A percentile compares a stretch with the other conserved stretches of the same genome.
Evolutionary conservation across 148 eudicot species (phyloP).

Genomic region (Pharnaceum exiguum): DNA sequence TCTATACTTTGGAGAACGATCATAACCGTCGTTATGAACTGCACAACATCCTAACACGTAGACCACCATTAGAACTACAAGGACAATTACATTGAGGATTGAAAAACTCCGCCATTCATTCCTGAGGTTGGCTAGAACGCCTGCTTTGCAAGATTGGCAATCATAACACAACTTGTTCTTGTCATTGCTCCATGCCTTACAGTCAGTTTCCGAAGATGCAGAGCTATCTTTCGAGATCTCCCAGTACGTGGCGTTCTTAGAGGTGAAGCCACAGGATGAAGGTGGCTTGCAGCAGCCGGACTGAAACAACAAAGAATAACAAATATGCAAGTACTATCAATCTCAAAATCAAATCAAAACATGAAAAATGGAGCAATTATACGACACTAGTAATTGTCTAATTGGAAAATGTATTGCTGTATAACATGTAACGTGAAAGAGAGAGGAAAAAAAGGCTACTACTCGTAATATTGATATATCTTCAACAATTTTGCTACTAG

Average conservation of each 20-base stretch:
- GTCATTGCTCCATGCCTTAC: conserved; percentile 57
- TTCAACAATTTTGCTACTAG: too few species aligned
- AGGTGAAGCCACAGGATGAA: conserved; percentile 36
- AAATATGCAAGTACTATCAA: too few species aligned
- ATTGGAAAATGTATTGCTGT: too few species aligned
- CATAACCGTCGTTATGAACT: conserved; percentile 15
- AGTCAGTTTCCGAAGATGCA: conserved; percentile 30
- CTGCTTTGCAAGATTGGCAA: conserved; percentile 64
- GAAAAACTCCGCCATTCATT: conserved; percentile 42
- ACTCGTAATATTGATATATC: too few species aligned
- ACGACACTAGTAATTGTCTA: too few species aligned
- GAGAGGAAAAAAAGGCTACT: too few species aligned
- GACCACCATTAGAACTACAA: conserved; percentile 25
- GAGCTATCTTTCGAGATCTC: conserved; percentile 25
- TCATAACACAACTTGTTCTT: conserved; percentile 41
- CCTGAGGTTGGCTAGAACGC: conserved; percentile 41
- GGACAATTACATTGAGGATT: conserved; percentile 26
- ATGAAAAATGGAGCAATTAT: too few species aligned
- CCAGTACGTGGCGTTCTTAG: conserved; percentile 55
- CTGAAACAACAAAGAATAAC: conserved; percentile 22
- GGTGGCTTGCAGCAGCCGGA: conserved; percentile 89
- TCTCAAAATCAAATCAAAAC: too few species aligned
- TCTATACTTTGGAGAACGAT: conserved; percentile 1
- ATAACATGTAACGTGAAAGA: too few species aligned
- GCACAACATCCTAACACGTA: conserved; percentile 59